Evolutionary conservation across 1,284 basidiomycete species (phyloP).

Genomic region (Pseudozyma flocculosa): DNA sequence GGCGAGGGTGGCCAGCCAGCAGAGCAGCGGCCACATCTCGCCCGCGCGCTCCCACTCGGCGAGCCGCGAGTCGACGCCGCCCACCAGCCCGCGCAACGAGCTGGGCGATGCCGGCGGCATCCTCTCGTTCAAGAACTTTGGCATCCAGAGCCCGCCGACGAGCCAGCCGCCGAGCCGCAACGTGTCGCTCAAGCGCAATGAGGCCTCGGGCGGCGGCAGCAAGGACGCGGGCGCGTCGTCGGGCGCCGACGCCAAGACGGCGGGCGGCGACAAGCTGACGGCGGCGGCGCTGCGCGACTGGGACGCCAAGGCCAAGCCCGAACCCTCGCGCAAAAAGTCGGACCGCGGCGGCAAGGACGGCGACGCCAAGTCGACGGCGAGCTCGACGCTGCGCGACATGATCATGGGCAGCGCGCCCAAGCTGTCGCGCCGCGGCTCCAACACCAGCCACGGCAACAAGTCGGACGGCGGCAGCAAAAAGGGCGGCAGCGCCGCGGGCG

Average conservation of each 20-base stretch:
- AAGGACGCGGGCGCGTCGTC: conserved; percentile 14
- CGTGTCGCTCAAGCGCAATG: conserved; percentile 37
- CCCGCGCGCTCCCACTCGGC: conserved; percentile 32
- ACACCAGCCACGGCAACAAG: conserved; percentile 41
- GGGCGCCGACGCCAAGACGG: conserved; percentile 7
- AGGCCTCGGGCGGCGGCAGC: background rate
- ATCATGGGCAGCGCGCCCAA: conserved; percentile 54
- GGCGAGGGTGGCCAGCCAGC: conserved; percentile 19
- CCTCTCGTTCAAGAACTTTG: conserved; percentile 33
- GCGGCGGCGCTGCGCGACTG: conserved; percentile 51
- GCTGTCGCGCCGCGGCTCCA: conserved; percentile 49
- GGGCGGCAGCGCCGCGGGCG: conserved; percentile 36
- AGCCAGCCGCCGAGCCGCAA: conserved; percentile 46
- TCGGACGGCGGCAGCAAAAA: conserved; percentile 48
- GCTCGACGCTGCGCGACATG: conserved; percentile 54
- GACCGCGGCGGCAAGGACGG: conserved; percentile 42
- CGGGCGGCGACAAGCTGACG: conserved; percentile 41
- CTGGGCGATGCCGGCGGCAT: conserved; percentile 29
- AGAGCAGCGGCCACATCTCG: conserved; percentile 31
- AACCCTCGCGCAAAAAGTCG: conserved; percentile 32
- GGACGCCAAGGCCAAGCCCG: conserved; percentile 42
- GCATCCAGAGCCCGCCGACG: conserved; percentile 29
- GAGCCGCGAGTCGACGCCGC: conserved; percentile 35
- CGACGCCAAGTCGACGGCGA: conserved; percentile 49
- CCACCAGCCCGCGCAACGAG: conserved; percentile 39